Evolutionary conservation across 495 filamentous ascomycete genomes (phyloP).

Genomic region (Aspergillus coremiiformis): DNA sequence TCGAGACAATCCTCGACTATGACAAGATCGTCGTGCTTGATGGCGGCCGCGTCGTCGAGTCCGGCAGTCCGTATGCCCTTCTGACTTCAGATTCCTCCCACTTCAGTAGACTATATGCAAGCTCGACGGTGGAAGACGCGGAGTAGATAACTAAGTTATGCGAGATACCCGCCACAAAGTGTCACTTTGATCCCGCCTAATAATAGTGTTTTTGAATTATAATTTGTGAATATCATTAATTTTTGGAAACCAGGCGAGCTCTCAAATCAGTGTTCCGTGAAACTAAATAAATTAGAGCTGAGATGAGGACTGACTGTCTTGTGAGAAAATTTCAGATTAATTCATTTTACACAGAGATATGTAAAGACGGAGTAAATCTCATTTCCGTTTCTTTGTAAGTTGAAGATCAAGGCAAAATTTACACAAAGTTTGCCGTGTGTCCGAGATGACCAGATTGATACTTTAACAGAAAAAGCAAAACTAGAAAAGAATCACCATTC

Average conservation of each 20-base stretch:
- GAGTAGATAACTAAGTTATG: slow-evolving; percentile 9
- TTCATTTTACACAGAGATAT: no score
- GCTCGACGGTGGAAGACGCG: slow-evolving; percentile 17
- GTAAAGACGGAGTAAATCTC: no score
- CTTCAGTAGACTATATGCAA: slow-evolving; percentile 29
- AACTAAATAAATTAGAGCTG: no score
- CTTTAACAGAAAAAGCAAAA: neutral
- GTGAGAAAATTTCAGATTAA: no score
- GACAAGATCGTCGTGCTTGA: slow-evolving; percentile 44
- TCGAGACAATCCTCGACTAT: slow-evolving; percentile 52
- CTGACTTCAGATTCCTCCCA: slow-evolving; percentile 25
- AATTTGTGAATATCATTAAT: no score
- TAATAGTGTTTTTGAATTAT: neutral
- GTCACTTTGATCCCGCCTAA: neutral
- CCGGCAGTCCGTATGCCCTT: slow-evolving; percentile 34
- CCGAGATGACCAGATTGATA: neutral
- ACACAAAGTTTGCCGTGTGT: no score
- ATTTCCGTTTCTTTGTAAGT: no score
- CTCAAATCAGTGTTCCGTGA: no score
- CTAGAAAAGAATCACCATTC: neutral
- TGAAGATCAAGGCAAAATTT: no score
- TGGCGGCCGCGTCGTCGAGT: slow-evolving; percentile 39
- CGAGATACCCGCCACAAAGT: neutral
- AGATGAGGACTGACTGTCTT: no score
- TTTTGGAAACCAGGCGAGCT: no score